These are phyloP conservation scores for Triglochin maritima DNA, from an alignment of 106 monocot species.

Conservation along the genomic window DNA sequence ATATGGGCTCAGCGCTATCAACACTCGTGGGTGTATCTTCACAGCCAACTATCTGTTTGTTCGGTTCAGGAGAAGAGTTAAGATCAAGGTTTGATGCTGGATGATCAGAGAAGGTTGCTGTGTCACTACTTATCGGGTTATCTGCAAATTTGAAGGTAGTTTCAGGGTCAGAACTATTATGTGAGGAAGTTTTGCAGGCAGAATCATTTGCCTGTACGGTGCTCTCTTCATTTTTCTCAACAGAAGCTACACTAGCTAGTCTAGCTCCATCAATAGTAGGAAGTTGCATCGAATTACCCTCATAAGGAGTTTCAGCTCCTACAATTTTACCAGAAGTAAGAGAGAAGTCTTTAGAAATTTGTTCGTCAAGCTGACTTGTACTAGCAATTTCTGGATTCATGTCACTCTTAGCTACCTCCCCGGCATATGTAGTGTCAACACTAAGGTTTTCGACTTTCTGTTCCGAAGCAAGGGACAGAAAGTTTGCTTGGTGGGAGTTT, in stretches of 20 bases:
- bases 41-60: slow-evolving; percentile 21
- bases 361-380: not conserved
- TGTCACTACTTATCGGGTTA: slow-evolving; percentile 8
- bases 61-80: slow-evolving; percentile 12
- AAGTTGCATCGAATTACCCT: slow-evolving; percentile 9
- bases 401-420: slow-evolving; percentile 13
- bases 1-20: slow-evolving; percentile 63
- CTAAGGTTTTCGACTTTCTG: slow-evolving; percentile 1
- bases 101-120: slow-evolving; percentile 15
- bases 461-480: not conserved
- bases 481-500: slow-evolving; percentile 12
- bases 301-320: slow-evolving; percentile 4
- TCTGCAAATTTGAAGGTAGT: slow-evolving; percentile 6
- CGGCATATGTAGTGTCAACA: slow-evolving; percentile 11
- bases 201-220: not conserved
- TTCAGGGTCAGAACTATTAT: slow-evolving; percentile 12
- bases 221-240: not conserved
- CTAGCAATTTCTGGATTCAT: not conserved
- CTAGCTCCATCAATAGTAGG: not conserved
- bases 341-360: slow-evolving; percentile 10
- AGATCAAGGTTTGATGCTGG: slow-evolving; percentile 9
- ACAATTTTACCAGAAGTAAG: slow-evolving; percentile 6
- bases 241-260: not conserved
- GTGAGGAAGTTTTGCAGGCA: not conserved
- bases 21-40: slow-evolving; percentile 24